Conservation (phyloP, 2,329 filamentous ascomycete species). For the Stagonosporopsis rhizophila region DNA sequence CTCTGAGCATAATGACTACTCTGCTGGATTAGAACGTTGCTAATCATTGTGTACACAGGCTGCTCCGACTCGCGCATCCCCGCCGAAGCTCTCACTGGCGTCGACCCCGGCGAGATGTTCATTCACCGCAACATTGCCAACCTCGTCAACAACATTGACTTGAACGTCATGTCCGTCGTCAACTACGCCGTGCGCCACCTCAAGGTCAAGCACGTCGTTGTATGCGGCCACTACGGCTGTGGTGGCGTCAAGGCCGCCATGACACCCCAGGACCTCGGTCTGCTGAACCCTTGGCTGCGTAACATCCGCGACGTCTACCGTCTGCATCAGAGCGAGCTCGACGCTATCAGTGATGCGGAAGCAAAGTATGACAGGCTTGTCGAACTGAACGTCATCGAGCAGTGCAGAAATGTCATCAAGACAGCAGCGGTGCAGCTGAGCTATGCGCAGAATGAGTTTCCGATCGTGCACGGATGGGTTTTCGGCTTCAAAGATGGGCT, state of each 20-base stretch:
- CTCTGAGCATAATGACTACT: not conserved
- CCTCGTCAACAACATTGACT: conserved; percentile 50
- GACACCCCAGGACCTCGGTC: conserved; percentile 71
- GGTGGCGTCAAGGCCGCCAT: conserved; percentile 69
- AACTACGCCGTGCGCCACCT: conserved; percentile 52
- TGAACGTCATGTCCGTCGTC: conserved; percentile 52
- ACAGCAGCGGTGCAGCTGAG: conserved; percentile 64
- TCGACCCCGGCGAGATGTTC: conserved; percentile 45
- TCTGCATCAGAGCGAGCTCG: conserved; percentile 73
- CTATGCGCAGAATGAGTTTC: conserved; percentile 68
- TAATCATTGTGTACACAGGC: conserved; percentile 29
- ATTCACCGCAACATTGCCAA: conserved; percentile 48
- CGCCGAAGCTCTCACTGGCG: conserved; percentile 51
- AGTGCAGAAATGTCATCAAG: conserved; percentile 50
- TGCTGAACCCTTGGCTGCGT: conserved; percentile 76
- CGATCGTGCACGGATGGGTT: conserved; percentile 76
- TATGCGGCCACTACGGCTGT: conserved; percentile 73
- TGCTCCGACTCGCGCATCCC: conserved; percentile 52
- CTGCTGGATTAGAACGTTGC: not conserved
- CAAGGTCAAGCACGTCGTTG: conserved; percentile 71
- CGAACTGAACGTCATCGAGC: conserved; percentile 49
- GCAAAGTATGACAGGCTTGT: conserved; percentile 45
- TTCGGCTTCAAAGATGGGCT: conserved; percentile 73
- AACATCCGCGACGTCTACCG: conserved; percentile 79
- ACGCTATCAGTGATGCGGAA: conserved; percentile 47